Evolutionary conservation across 768 basidiomycete genomes (phyloP).

Genomic region (Dentipellis fragilis): DNA sequence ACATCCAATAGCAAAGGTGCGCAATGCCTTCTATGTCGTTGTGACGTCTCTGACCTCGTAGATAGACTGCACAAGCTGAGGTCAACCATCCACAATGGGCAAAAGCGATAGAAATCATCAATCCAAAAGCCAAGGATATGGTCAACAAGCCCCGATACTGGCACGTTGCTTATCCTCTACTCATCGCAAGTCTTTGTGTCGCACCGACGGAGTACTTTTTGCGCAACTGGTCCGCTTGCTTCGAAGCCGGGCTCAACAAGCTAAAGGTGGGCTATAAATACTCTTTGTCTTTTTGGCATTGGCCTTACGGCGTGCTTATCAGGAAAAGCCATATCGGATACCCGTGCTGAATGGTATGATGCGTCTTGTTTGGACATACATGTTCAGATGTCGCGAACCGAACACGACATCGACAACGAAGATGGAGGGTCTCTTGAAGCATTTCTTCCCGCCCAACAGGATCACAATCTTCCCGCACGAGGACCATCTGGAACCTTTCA

Average conservation of each 20-base stretch:
- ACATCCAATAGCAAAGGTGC: slow-evolving; percentile 83
- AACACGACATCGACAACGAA: slow-evolving; percentile 72
- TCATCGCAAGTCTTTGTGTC: slow-evolving; percentile 76
- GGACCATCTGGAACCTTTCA: slow-evolving; percentile 66
- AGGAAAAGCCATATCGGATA: slow-evolving; percentile 72
- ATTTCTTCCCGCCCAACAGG: slow-evolving; percentile 71
- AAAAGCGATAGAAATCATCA: slow-evolving; percentile 78
- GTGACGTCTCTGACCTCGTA: not conserved
- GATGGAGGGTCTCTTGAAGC: slow-evolving; percentile 62
- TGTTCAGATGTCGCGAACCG: slow-evolving; percentile 88
- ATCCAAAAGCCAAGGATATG: slow-evolving; percentile 76
- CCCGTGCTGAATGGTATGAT: slow-evolving; percentile 74
- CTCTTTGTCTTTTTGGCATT: not conserved
- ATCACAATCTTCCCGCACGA: slow-evolving; percentile 54
- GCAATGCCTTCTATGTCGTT: slow-evolving; percentile 4
- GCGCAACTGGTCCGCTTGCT: slow-evolving; percentile 67
- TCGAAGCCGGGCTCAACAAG: slow-evolving; percentile 65
- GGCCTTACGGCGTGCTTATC: not conserved
- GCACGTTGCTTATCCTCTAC: slow-evolving; percentile 76
- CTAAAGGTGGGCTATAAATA: slow-evolving; percentile 49
- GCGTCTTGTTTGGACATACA: slow-evolving; percentile 86
- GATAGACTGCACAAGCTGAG: slow-evolving; percentile 86
- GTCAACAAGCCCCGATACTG: slow-evolving; percentile 86
- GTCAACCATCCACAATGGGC: slow-evolving; percentile 95
- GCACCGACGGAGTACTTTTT: slow-evolving; percentile 80